phyloP scores from a whole-genome alignment of 2,329 filamentous ascomycete species.

The Ceratocystis alfenasii region DNA sequence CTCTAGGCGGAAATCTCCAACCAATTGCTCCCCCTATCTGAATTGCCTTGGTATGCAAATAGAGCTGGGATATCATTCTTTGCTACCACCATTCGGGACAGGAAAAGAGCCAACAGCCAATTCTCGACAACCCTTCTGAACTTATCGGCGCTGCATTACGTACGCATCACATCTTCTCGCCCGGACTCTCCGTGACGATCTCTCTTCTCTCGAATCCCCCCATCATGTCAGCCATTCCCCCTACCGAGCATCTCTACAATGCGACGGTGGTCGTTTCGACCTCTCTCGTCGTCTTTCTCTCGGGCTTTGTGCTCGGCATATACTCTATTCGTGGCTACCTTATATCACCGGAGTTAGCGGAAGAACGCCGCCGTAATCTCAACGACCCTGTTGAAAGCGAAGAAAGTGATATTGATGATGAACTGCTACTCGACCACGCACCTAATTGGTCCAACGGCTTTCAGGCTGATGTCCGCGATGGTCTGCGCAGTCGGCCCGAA shows the following conservation, averaged over 20 bases:
- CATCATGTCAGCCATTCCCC: slow-evolving; percentile 25
- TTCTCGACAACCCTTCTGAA: too few species aligned
- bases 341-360: slow-evolving; percentile 42
- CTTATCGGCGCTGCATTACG: background rate
- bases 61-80: too few species aligned
- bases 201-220: background rate
- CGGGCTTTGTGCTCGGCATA: slow-evolving; percentile 71
- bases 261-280: slow-evolving; percentile 58
- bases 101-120: too few species aligned
- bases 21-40: too few species aligned
- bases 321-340: slow-evolving; percentile 54
- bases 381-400: slow-evolving; percentile 55
- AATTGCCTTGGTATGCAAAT: too few species aligned
- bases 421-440: slow-evolving; percentile 50
- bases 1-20: too few species aligned
- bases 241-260: slow-evolving; percentile 33
- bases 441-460: slow-evolving; percentile 53
- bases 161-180: background rate
- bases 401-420: slow-evolving; percentile 55
- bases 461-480: slow-evolving; percentile 49
- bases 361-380: slow-evolving; percentile 45
- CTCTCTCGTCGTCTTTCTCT: slow-evolving; percentile 58
- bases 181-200: background rate
- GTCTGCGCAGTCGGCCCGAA: slow-evolving; percentile 32
- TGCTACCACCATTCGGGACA: too few species aligned